A percentile compares a stretch with the other conserved stretches of the same genome.
Evolutionary conservation across 176 grass and related monocot species (phyloP).

Genomic region (Oryza nivara): DNA sequence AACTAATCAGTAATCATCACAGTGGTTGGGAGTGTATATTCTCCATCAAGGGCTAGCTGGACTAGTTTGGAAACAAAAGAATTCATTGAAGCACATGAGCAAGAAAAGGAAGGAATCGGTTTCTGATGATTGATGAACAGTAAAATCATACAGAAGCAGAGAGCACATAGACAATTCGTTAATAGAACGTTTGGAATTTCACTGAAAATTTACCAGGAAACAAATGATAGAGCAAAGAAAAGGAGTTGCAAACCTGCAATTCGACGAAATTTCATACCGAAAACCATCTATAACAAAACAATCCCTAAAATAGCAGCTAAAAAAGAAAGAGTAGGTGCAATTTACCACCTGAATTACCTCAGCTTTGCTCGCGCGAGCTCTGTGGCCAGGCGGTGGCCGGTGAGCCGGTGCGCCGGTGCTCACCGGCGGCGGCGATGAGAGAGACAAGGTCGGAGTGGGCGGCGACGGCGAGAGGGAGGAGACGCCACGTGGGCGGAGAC

Average conservation of each 20-base stretch:
- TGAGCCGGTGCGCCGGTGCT: not conserved
- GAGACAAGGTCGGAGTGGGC: not conserved
- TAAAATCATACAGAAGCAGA: no score
- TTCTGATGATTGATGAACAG: not conserved
- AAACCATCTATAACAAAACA: no score
- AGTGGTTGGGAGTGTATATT: not conserved
- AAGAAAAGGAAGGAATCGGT: not conserved
- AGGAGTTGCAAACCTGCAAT: no score
- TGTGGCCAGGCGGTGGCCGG: no score
- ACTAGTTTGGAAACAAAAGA: not conserved
- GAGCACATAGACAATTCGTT: no score
- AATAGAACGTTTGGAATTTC: no score
- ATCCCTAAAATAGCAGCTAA: not conserved
- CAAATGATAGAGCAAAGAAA: no score
- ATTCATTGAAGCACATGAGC: not conserved
- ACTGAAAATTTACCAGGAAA: no score
- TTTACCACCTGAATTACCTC: not conserved
- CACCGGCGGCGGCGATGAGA: not conserved
- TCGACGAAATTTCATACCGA: no score
- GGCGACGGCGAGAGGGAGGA: not conserved
- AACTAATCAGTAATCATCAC: not conserved
- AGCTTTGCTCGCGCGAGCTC: no score
- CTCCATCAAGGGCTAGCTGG: not conserved
- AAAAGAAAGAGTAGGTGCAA: not conserved
- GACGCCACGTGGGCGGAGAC: not conserved